phyloP scores from a whole-genome alignment of 495 filamentous ascomycete genomes.

The Neurospora terricola region DNA sequence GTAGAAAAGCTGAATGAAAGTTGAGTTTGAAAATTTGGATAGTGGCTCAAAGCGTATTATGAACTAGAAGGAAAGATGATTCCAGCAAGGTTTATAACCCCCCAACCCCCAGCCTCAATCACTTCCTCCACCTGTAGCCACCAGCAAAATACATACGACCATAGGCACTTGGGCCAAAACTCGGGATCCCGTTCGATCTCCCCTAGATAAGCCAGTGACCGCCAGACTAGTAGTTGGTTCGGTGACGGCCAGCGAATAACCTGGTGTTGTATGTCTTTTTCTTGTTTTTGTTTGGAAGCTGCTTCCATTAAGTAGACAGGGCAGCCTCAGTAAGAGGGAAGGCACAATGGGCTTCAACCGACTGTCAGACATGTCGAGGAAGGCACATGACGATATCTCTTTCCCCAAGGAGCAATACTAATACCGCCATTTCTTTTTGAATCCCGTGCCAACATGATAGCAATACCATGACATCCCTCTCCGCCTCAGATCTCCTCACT shows the following conservation, averaged over 20 bases:
- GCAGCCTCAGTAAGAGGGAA: background rate
- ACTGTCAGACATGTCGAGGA: too few relatives aligned
- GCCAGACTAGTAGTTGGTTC: background rate
- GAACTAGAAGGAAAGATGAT: background rate
- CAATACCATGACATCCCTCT: too few relatives aligned
- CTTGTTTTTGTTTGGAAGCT: background rate
- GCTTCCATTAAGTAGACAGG: background rate
- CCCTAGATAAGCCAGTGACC: background rate
- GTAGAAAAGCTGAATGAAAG: too few relatives aligned
- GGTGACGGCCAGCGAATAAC: background rate
- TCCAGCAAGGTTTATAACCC: background rate
- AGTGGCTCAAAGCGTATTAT: background rate
- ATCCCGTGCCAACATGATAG: too few relatives aligned
- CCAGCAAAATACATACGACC: background rate
- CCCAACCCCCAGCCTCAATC: background rate
- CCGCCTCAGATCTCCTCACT: constrained; percentile 14
- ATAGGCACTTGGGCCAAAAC: background rate
- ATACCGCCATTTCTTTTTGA: too few relatives aligned
- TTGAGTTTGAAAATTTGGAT: too few relatives aligned
- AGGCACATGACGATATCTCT: background rate
- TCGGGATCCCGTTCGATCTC: background rate
- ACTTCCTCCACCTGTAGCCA: background rate
- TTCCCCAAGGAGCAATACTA: too few relatives aligned
- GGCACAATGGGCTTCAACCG: too few relatives aligned
- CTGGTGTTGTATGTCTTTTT: background rate